Base-by-base conservation (phyloP, 306 rosid genomes). In the Cicer judaicum region DNA sequence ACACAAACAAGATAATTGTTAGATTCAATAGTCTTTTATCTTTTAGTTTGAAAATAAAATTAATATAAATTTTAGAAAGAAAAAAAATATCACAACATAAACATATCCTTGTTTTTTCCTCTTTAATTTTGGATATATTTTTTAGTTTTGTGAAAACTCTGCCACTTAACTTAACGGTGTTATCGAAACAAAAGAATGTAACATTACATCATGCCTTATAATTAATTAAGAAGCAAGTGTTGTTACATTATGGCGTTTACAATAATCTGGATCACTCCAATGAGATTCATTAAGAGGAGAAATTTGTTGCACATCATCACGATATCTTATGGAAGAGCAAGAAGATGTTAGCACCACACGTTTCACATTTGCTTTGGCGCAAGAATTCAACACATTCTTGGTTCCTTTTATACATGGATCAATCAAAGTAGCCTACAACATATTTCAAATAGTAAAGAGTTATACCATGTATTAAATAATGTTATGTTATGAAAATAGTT, bases 341-440 rank as follows among this genome's bases (percentile, higher is more conserved):
- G 98, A 93, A 65, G 93, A 89, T 18, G 97, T 91, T 55, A 93
- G 78, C 72, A 93, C 96, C 70, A 89, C 80, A 16, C 94, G 75
- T 67, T 83, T 91, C 70, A 89, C 91, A 1, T 80, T 64, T 42
- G 96, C 88, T 80, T 85, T 89, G 19, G 83, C 2, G 72, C 96
- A 88, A 2, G 98, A 93, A 13, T 78, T 87, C 11, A 93, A 75
- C 78, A 91, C 96, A 78, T 87, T 91, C 72, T 83, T 12, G 7
- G 90, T 76, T 11, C 97, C 97, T 56, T 85, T 84, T 63, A 85
- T 76, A 34, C 91, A 78, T 7, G 98, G 97, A 87, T 93, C 93
- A 64, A 93, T 86, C 72, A 89, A 76, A 34, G 72, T 91, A 48
- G 64, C 80, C 97, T 91, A 21, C 8, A 56, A 21, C 38, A 56